phyloP scores from a whole-genome alignment of 2,329 filamentous ascomycete genomes.

The Botrytis aclada region DNA sequence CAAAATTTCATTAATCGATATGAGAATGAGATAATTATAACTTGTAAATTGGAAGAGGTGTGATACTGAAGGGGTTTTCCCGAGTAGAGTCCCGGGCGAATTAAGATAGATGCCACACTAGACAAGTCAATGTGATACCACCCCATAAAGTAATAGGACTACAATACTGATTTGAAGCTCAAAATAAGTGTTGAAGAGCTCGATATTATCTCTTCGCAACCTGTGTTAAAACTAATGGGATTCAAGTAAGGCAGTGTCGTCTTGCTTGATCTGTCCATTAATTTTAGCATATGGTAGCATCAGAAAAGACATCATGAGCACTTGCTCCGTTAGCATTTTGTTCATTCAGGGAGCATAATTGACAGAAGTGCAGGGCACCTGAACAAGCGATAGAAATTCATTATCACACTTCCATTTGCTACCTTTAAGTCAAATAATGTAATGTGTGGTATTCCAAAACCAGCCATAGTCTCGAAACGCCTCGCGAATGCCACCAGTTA shows the following conservation, averaged over 20 bases:
- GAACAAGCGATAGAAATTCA: background rate
- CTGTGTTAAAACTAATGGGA: background rate
- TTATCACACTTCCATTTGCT: background rate
- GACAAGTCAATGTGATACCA: background rate
- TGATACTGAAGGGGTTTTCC: background rate
- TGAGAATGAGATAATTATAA: background rate
- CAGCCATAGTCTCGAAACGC: slow-evolving; percentile 19
- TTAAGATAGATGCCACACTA: background rate
- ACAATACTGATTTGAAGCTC: background rate
- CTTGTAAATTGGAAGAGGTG: too few species aligned
- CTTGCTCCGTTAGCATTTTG: background rate
- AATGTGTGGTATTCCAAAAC: slow-evolving; percentile 16
- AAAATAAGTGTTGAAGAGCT: background rate
- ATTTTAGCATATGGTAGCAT: background rate
- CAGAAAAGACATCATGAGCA: background rate
- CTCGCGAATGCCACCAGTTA: slow-evolving; percentile 21
- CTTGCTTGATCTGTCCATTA: too few species aligned
- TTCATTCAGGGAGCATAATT: background rate
- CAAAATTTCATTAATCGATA: background rate
- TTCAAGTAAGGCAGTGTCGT: background rate
- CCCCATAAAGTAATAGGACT: background rate
- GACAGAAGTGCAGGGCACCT: background rate
- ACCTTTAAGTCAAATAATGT: slow-evolving; percentile 1
- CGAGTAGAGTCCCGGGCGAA: background rate
- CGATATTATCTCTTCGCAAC: background rate